These are phyloP conservation scores for Boletellus emodensis DNA, from an alignment of 768 basidiomycete genomes.

Conservation along the genomic window DNA sequence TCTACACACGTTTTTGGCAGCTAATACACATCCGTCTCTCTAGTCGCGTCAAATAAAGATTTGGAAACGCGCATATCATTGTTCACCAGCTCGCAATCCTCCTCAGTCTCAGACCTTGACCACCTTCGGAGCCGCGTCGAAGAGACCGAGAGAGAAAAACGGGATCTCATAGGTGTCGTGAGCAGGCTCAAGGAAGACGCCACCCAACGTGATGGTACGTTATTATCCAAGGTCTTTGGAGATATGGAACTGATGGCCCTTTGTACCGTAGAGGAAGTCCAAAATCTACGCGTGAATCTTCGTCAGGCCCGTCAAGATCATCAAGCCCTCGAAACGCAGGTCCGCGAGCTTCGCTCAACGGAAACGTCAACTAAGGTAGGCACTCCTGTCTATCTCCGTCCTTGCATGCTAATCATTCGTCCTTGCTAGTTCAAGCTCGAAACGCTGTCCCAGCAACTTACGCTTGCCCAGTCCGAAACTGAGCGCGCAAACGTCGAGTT, in stretches of 20 bases:
- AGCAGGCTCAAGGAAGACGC: conserved; percentile 79
- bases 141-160: conserved; percentile 84
- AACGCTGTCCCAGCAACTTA: conserved; percentile 75
- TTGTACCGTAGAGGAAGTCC: conserved; percentile 57
- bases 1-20: conserved; percentile 1
- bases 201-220: conserved; percentile 68
- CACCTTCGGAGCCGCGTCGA: conserved; percentile 57
- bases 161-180: conserved; percentile 79
- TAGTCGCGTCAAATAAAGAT: conserved; percentile 43
- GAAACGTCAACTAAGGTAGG: conserved; percentile 75
- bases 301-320: conserved; percentile 76
- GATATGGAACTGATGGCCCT: neutral
- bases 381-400: neutral
- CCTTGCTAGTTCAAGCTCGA: conserved; percentile 75
- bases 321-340: conserved; percentile 59
- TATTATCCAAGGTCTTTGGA: neutral
- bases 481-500: conserved; percentile 70
- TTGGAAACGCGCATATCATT: conserved; percentile 55
- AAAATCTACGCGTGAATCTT: conserved; percentile 60
- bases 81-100: conserved; percentile 54
- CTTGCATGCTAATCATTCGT: neutral
- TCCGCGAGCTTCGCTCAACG: conserved; percentile 67
- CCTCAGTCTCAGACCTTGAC: conserved; percentile 61
- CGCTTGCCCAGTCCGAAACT: conserved; percentile 72
- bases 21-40: conserved; percentile 11